Base-by-base conservation (phyloP, 306 rosid genomes). In the Astragalus glycyphyllos region DNA sequence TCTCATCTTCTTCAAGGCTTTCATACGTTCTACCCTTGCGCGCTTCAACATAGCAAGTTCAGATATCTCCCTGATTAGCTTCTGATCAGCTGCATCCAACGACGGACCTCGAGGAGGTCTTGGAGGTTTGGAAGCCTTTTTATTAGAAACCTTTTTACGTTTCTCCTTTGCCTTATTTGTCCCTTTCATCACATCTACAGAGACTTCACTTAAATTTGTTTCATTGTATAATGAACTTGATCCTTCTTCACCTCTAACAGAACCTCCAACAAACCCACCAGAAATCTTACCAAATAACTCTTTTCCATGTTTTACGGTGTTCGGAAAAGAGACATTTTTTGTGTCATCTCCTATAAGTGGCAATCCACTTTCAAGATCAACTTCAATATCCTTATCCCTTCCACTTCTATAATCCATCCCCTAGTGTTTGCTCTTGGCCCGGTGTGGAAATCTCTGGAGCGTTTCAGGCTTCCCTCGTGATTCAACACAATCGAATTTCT, bases 31-130 rank as follows among this genome's bases (percentile, higher is more conserved):
- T 17, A 65, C 29, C 84, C 97, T 89, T 29, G 92, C 92, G 26
- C 97, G 95, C 72, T 87, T 94, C 87, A 88, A 75, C 89, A 79
- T 79, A 41, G 97, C 95, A 83, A 87, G 75, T 65, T 87, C 92
- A 3, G 99, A 68, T 66, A 94, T 70, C 81, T 94, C 99, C 85
- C 70, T 89, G 37, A 91, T 83, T 55, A 94, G 76, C 82, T 85
- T 91, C 78, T 69, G 78, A 50, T 94, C 96, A 11, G 99, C 96
- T 7, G 89, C 97, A 72, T 94, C 95, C 77, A 94, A 65, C 0
- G 87, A 48, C 0, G 95, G 99, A 60, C 88, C 86, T 66, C 80
- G 82, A 3, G 97, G 97, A n/a, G 99, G 91, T 51, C 98, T 88
- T 7, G 98, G 98, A 38, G 97, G 99, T 73, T 82, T 94, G 20